Evolutionary conservation across 352 stramenopile species (phyloP).

Genomic region (Phytophthora sp.): DNA sequence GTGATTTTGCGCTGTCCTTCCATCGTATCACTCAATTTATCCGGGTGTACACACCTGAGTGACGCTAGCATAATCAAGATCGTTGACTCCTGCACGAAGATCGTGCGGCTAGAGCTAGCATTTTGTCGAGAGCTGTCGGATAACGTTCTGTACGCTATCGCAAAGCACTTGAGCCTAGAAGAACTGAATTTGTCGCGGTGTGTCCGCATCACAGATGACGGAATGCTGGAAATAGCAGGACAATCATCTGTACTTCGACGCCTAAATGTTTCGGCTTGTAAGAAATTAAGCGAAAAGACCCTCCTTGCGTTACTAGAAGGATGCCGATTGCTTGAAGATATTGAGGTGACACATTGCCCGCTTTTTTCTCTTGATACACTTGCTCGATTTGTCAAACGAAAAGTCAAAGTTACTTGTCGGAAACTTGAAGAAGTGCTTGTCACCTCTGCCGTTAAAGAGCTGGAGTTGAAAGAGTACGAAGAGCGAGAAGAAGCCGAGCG

Average conservation of each 20-base stretch:
- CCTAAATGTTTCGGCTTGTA: conserved; percentile 82
- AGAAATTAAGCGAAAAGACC: conserved; percentile 73
- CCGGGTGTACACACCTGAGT: conserved; percentile 76
- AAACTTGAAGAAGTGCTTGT: conserved; percentile 46
- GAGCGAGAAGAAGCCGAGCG: conserved; percentile 28
- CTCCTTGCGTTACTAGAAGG: conserved; percentile 58
- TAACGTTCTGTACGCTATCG: conserved; percentile 63
- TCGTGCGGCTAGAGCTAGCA: conserved; percentile 73
- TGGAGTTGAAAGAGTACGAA: conserved; percentile 13
- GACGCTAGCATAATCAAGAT: conserved; percentile 79
- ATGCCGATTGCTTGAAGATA: conserved; percentile 63
- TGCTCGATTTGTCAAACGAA: conserved; percentile 58
- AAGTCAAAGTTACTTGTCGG: conserved; percentile 56
- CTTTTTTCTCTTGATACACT: conserved; percentile 61
- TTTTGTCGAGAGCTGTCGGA: conserved; percentile 91
- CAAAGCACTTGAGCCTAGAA: conserved; percentile 83
- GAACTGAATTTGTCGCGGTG: conserved; percentile 71
- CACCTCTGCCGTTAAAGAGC: conserved; percentile 9
- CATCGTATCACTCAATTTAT: conserved; percentile 83
- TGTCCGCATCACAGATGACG: conserved; percentile 84
- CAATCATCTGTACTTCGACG: conserved; percentile 74
- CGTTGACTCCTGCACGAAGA: conserved; percentile 61
- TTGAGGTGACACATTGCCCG: conserved; percentile 86
- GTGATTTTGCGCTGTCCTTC: conserved; percentile 63
- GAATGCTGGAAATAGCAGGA: conserved; percentile 76